Evolutionary conservation across 2,329 filamentous ascomycete genomes (phyloP), one percentile per base, ranked within the genome.

Genomic region (Ascomycota sp.): DNA sequence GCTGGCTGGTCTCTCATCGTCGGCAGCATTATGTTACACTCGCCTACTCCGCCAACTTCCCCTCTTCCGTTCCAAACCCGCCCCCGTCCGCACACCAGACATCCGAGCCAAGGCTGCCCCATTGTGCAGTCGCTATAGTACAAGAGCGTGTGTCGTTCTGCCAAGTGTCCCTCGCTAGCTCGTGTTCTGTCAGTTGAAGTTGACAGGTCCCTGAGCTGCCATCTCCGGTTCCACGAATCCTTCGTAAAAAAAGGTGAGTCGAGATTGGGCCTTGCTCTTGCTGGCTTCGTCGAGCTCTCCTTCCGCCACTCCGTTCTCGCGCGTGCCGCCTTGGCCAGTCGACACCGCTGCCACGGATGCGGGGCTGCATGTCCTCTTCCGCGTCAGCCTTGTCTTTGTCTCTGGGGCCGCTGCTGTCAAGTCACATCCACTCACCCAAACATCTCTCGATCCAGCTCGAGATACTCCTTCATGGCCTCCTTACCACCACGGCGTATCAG

Each of bases 391-490:
- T 22, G 10, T 20, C 12, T 24, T 8, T n/a, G 23, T 25, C 27
- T n/a, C 20, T 5, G 5, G 4, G 13, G 25, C 6, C 25, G 10
- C 19, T 6, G 12, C 8, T 4, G 15, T 11, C 11, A 5, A 25
- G 20, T 6, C 10, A 27, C 10, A n/a, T n/a, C n/a, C n/a, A 43
- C 69, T 52, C 57, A 75, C 72, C 89, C 89, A 48, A 91, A 89
- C 35, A 94, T 69, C 49, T 92, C 79, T 26, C 74, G 69, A 47
- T 98, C 86, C 23, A 95, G 59, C 34, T 65, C 58, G 45, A 94
- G 62, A 49, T 85, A 93, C 42, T 85, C 76, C 52, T 83, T 81
- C 57, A 91, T 86, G 2, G 81, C 69, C 21, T 85, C 70, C 48
- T 83, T 79, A 35, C 70, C 74, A 10, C 86, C 85, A 31, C 79